Conservation (phyloP, 2,329 filamentous ascomycete genomes). For the Madurella mycetomatis region DNA sequence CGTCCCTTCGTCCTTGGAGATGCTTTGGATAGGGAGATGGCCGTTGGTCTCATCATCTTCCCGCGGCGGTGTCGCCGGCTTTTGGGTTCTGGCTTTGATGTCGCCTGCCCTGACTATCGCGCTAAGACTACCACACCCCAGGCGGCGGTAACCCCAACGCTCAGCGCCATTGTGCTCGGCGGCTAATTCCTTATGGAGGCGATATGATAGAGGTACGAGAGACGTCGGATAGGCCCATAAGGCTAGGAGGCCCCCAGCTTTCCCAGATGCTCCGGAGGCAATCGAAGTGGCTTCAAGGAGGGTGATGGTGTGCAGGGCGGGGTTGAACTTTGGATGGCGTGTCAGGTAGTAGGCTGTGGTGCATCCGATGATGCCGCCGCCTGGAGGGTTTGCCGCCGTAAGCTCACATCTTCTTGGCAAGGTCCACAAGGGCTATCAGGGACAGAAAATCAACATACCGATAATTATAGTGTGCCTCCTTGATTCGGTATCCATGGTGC, state of each 20-base stretch:
- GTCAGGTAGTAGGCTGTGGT: slow-evolving; percentile 90
- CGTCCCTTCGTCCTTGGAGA: slow-evolving; percentile 12
- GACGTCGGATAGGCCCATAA: slow-evolving; percentile 85
- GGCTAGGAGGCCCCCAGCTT: slow-evolving; percentile 85
- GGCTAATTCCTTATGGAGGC: slow-evolving; percentile 78
- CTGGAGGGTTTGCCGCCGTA: slow-evolving; percentile 39
- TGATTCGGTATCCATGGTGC: slow-evolving; percentile 24
- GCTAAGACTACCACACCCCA: slow-evolving; percentile 64
- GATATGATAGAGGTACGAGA: slow-evolving; percentile 82
- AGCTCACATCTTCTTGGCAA: slow-evolving; percentile 4
- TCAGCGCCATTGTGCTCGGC: slow-evolving; percentile 72
- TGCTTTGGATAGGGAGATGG: slow-evolving; percentile 24
- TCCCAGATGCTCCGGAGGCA: slow-evolving; percentile 89
- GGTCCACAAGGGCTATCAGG: not conserved
- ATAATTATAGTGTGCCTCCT: slow-evolving; percentile 48
- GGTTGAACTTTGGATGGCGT: slow-evolving; percentile 76
- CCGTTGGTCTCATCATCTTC: slow-evolving; percentile 14
- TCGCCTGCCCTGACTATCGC: slow-evolving; percentile 31
- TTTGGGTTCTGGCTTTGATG: slow-evolving; percentile 5
- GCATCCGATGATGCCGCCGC: slow-evolving; percentile 88
- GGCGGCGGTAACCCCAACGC: slow-evolving; percentile 79
- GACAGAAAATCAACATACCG: slow-evolving; percentile 26
- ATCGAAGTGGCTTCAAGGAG: slow-evolving; percentile 81
- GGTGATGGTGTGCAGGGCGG: slow-evolving; percentile 70
- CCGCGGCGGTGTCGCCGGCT: not conserved